Base-by-base conservation (phyloP, 371 early-diverging fungal species). In the Haplosporangium sp. region DNA sequence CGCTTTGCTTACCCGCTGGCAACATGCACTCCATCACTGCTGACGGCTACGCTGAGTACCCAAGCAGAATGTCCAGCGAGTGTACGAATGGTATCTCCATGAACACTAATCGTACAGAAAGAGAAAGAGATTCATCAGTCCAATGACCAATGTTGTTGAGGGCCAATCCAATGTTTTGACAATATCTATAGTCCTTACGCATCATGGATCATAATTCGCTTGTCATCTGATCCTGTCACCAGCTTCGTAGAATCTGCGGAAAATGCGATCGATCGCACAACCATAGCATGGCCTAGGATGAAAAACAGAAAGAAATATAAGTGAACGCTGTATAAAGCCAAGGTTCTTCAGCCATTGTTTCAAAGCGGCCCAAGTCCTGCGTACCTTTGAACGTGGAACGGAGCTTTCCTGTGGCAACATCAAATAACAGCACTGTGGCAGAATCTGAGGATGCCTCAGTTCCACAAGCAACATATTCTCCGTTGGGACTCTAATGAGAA, bases 181-280 rank as follows among this genome's bases (percentile, higher is more conserved):
- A 14, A 45, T 1, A 7, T 18, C 14, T 11, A 4, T 8, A 14
- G 13, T 12, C 56, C 73, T 65, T 89, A 90, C 82, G 93, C 91
- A 75, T 95, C 95, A 71, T 93, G 91, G 14, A 95, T 85, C 80
- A 93, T 89, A 55, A 95, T 90, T 18, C 93, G 87, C 71, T 91
- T 90, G 74, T 95, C 95, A 62, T 95, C 95, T 48, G 90, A 90
- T 42, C 91, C 93, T 21, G 93, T 90, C 52, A 94, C 83, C 13
- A 94, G 81, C 2, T 88, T 87, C 12, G 85, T 83, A 40, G 89
- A 90, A 69, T 94, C 95, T 1, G 90, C 86, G 0, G 94, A 87
- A 82, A 94, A 95, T 7, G 89, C 81, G 23, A 95, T 64, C 9
- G 89, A 81, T 51, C 95, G 86, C 9, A 94, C 90, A 40, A 91